Evolutionary conservation across 148 eudicot species (phyloP).

Genomic region (Arctostaphylos glauca): DNA sequence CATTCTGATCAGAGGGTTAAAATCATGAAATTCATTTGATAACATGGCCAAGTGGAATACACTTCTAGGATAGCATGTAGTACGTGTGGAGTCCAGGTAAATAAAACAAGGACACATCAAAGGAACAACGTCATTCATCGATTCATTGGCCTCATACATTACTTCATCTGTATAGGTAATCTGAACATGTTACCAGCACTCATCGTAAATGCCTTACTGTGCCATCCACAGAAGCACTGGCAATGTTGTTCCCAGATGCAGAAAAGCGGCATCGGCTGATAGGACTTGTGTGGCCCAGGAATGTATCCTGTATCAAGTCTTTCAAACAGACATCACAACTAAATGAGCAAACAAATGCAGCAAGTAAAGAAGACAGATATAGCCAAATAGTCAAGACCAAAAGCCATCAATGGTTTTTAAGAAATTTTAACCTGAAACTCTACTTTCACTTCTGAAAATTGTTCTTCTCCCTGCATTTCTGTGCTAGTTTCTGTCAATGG

Average conservation of each 20-base stretch:
- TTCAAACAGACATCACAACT: background rate
- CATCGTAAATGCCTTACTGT: slow-evolving; percentile 69
- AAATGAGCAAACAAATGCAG: slow-evolving; percentile 8
- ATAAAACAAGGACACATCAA: slow-evolving; percentile 5
- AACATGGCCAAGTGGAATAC: background rate
- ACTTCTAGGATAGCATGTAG: background rate
- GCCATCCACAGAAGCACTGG: slow-evolving; percentile 96
- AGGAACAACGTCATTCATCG: slow-evolving; percentile 4
- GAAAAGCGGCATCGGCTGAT: slow-evolving; percentile 90
- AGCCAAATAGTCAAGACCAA: slow-evolving; percentile 10
- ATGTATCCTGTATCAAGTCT: slow-evolving; percentile 61
- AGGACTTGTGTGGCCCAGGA: slow-evolving; percentile 93
- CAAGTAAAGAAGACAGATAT: background rate
- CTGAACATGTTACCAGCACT: slow-evolving; percentile 2
- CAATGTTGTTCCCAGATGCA: slow-evolving; percentile 90
- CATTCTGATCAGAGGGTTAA: background rate
- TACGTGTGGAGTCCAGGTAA: background rate
- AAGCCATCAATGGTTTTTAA: background rate
- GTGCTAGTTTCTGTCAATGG: slow-evolving; percentile 28
- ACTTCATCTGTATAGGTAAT: background rate
- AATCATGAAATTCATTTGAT: background rate
- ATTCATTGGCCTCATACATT: background rate
- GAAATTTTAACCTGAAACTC: slow-evolving; percentile 62
- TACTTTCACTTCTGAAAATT: slow-evolving; percentile 84
- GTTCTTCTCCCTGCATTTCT: slow-evolving; percentile 53